Evolutionary conservation across 2,329 filamentous ascomycete species (phyloP).

Genomic region (Paraconiothyrium sp.): DNA sequence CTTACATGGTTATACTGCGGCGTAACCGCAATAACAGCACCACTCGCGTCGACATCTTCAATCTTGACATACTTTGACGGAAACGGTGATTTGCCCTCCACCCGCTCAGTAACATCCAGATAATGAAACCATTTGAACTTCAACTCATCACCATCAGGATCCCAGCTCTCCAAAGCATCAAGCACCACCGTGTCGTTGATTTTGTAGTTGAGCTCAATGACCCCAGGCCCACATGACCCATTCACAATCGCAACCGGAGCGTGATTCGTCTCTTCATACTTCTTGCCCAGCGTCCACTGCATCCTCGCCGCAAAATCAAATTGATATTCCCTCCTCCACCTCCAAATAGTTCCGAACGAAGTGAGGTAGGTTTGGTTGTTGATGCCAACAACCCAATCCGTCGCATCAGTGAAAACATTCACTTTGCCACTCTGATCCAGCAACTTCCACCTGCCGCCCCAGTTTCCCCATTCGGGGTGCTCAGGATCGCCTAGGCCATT

Average conservation of each 20-base stretch:
- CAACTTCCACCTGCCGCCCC: slow-evolving; percentile 54
- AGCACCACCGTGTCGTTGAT: slow-evolving; percentile 21
- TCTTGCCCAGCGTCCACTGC: slow-evolving; percentile 51
- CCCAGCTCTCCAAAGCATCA: slow-evolving; percentile 26
- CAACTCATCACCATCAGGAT: slow-evolving; percentile 27
- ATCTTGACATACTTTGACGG: slow-evolving; percentile 13
- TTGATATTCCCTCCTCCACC: slow-evolving; percentile 59
- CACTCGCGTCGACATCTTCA: slow-evolving; percentile 1
- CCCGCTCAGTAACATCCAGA: slow-evolving; percentile 17
- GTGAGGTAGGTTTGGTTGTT: slow-evolving; percentile 38
- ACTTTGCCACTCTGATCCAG: slow-evolving; percentile 2
- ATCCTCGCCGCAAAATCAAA: slow-evolving; percentile 57
- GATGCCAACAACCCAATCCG: slow-evolving; percentile 36
- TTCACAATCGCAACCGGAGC: slow-evolving; percentile 27
- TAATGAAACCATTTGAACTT: slow-evolving; percentile 31
- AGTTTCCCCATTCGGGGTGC: slow-evolving; percentile 56
- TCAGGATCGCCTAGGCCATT: slow-evolving; percentile 56
- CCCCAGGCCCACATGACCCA: slow-evolving; percentile 17
- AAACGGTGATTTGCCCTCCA: slow-evolving; percentile 2
- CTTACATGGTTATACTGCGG: slow-evolving; percentile 19
- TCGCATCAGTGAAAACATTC: slow-evolving; percentile 33
- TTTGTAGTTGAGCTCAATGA: slow-evolving; percentile 17
- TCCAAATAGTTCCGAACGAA: slow-evolving; percentile 59
- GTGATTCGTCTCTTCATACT: slow-evolving; percentile 21
- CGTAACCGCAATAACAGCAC: slow-evolving; percentile 12